Percentiles rank a stretch among this genome's conserved stretches.
phyloP scores from a whole-genome alignment of 2,329 filamentous ascomycete species.

The Neonectria hederae region DNA sequence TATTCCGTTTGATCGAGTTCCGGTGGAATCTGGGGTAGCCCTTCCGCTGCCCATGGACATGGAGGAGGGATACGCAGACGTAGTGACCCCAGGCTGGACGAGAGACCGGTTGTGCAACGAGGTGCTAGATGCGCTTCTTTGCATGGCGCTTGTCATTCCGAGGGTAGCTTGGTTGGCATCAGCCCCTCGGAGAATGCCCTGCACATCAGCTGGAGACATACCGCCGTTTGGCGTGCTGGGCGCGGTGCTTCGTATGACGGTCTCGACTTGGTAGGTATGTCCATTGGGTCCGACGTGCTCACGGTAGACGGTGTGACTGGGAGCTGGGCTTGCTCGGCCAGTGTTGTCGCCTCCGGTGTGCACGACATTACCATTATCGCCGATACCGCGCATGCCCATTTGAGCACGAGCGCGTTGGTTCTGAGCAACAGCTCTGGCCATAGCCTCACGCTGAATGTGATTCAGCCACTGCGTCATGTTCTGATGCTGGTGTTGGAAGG shows the following conservation, averaged over 20 bases:
- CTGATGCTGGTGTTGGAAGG: conserved; percentile 53
- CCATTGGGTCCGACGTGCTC: conserved; percentile 48
- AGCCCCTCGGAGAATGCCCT: conserved; percentile 56
- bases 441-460: conserved; percentile 58
- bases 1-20: conserved; percentile 45
- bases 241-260: conserved; percentile 40
- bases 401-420: conserved; percentile 55
- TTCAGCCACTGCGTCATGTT: conserved; percentile 57
- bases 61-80: conserved; percentile 48
- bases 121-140: conserved; percentile 59
- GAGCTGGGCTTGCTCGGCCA: conserved; percentile 46
- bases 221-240: conserved; percentile 37
- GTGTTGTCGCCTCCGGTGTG: conserved; percentile 40
- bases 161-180: conserved; percentile 57
- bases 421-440: conserved; percentile 53
- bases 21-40: conserved; percentile 56
- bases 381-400: conserved; percentile 53
- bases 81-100: conserved; percentile 54
- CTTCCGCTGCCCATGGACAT: conserved; percentile 56
- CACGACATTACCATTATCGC: conserved; percentile 43
- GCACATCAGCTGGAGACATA: conserved; percentile 55
- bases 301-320: conserved; percentile 45
- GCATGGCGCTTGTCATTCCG: conserved; percentile 61
- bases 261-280: conserved; percentile 49
- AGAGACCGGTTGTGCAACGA: conserved; percentile 51